Base-by-base conservation (phyloP, 2,329 filamentous ascomycete genomes). In the Cordyceps farinosa region DNA sequence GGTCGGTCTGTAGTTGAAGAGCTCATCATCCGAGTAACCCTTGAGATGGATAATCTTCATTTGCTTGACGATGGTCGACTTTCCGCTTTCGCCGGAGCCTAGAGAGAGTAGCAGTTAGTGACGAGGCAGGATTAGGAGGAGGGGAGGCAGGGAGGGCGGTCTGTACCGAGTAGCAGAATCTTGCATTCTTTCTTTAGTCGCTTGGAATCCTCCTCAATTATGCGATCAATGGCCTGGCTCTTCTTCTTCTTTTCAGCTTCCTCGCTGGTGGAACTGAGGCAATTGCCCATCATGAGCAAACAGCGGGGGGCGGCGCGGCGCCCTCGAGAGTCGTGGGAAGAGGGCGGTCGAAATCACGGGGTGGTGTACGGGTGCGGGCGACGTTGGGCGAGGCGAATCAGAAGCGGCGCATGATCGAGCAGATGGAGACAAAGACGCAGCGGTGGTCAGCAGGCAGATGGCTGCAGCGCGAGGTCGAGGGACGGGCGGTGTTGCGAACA, bases 31-130 rank as follows among this genome's bases (percentile, higher is more conserved):
- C 11, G 91, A 93, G 78, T 99, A 99, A 65, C 95, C 95, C 79
- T 97, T 97, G 72, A 98, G 90, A 74, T 99, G 95, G 73, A 99
- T 98, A 71, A 99, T 99, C 80, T 98, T 99, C 95, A 99, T 99
- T 83, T 99, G 95, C 79, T 99, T 99, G 70, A 99, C 95, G 71
- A 99, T 98, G 10, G 95, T 99, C 64, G 95, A 98, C 79, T 99
- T 99, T 69, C 95, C 95, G 78, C 94, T 98, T 81, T 99, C 95
- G 68, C 95, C 95, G 68, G 95, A 98, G 68, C 95, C 95, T 97
- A 75, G 68, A 30, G 1, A 30, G 38, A 62, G 40, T 11, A 47
- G 66, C 72, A 55, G 71, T 70, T 64, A 36, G 65, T 42, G 22
- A 29, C 29, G 45, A 45, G 30, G 27, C 15, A 52, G 54, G 38